Conservation (phyloP, 805 yeast species). For the Candida nemodendra region DNA sequence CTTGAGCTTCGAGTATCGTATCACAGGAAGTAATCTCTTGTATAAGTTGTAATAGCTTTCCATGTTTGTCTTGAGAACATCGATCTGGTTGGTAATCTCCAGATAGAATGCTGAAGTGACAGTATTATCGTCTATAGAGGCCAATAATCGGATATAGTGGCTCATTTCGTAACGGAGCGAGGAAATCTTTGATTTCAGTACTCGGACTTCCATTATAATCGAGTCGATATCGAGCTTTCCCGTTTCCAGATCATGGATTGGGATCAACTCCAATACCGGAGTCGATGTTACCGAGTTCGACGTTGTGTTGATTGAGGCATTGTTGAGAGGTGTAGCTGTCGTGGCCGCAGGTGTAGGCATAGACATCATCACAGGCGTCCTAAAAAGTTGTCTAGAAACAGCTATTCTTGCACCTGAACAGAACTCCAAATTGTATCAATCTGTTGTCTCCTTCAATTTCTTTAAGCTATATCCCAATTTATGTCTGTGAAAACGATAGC, state of each 20-base stretch:
- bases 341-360: slow-evolving; percentile 19
- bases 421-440: too few relatives aligned
- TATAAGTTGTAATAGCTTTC: slow-evolving; percentile 44
- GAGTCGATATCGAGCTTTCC: slow-evolving; percentile 37
- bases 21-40: slow-evolving; percentile 47
- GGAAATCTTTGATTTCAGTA: slow-evolving; percentile 30
- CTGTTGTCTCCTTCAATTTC: too few relatives aligned
- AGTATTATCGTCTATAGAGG: slow-evolving; percentile 44
- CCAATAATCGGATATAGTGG: slow-evolving; percentile 33
- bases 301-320: slow-evolving; percentile 3
- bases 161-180: slow-evolving; percentile 41
- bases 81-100: slow-evolving; percentile 37
- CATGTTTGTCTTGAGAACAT: slow-evolving; percentile 37
- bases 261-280: slow-evolving; percentile 23
- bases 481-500: too few relatives aligned
- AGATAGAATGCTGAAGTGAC: slow-evolving; percentile 41
- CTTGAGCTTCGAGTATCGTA: slow-evolving; percentile 49
- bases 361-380: too few relatives aligned
- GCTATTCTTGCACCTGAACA: too few relatives aligned
- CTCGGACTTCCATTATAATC: slow-evolving; percentile 36
- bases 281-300: slow-evolving; percentile 6
- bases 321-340: slow-evolving; percentile 17
- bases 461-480: too few relatives aligned
- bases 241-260: slow-evolving; percentile 40
- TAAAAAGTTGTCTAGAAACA: too few relatives aligned